Evolutionary conservation across 331 rosid genomes (phyloP), one percentile per base, ranked within the genome.

Genomic region (Ulmus americana): DNA sequence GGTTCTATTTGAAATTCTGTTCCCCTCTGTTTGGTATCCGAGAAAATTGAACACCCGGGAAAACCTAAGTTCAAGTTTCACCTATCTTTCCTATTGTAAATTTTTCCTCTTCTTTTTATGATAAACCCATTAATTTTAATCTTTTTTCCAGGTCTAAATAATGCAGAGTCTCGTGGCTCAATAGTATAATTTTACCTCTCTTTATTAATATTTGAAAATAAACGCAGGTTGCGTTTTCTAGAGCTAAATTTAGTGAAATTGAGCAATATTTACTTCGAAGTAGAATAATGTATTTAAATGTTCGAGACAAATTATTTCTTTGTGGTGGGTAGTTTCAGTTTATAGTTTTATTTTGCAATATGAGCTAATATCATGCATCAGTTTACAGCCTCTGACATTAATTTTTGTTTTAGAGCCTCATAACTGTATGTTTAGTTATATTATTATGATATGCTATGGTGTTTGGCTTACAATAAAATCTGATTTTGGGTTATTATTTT

Each of bases 11-110:
- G n/a, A 20, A 20, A 9, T 28, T 20, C 35, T 3, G 11, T 59
- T 16, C 40, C n/a, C 3, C 6, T 45, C 18, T 59, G 62, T 40
- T 59, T 41, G 63, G 47, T 59, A 35, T 18, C 62, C 48, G 63
- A 9, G 49, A 59, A 59, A 41, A 59, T 3, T 6, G 4, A 28
- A 28, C 35, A 28, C 35, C 35, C 7, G 6, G 46, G 63, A 59
- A 59, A 42, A 59, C 47, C 63, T 3, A 59, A 59, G 14, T 46
- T 47, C 10, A 40, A 14, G 35, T 13, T 40, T 59, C 40, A 11
- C 16, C n/a, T 14, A 10, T 11, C 7, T 5, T 10, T 5, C 6
- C n/a, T 47, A 6, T 47, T n/a, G n/a, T 10, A 5, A 10, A 47
- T 6, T 15, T 47, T 6, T 9, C 6, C 14, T 11, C 8, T 48